Percentiles rank a stretch among this genome's conserved stretches.
phyloP scores from a whole-genome alignment of 805 yeast genomes.

The Sugiyamaella marilandica region DNA sequence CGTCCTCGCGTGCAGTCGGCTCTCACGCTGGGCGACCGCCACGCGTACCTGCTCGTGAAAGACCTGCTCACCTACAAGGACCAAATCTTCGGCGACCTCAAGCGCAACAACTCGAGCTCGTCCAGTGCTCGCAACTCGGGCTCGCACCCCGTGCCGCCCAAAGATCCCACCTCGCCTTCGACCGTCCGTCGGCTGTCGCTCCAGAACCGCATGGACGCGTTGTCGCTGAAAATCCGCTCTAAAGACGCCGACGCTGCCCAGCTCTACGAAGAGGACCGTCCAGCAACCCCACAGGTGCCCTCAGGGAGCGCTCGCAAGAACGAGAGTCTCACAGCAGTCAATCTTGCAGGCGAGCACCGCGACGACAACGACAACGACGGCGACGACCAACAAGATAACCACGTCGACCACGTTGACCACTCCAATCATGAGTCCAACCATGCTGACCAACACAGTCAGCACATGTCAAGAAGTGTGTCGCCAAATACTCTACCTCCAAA shows the following conservation, averaged over 20 bases:
- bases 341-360: too few relatives aligned
- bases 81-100: slow-evolving; percentile 60
- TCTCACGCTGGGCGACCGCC: slow-evolving; percentile 51
- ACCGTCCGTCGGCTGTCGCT: slow-evolving; percentile 5
- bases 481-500: too few relatives aligned
- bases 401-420: not conserved
- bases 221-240: slow-evolving; percentile 18
- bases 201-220: slow-evolving; percentile 22
- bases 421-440: too few relatives aligned
- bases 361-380: not conserved
- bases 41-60: slow-evolving; percentile 51
- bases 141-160: not conserved
- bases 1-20: slow-evolving; percentile 47
- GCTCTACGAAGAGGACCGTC: not conserved
- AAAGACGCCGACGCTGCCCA: not conserved
- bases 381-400: not conserved
- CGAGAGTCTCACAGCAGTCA: slow-evolving; percentile 8
- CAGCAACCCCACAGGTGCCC: not conserved
- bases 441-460: too few relatives aligned
- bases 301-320: slow-evolving; percentile 8
- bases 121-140: not conserved
- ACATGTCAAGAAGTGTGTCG: too few relatives aligned
- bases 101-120: slow-evolving; percentile 28
- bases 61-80: slow-evolving; percentile 61
- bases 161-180: not conserved